Percentiles rank a stretch among this genome's conserved stretches.
phyloP scores from a whole-genome alignment of 129 eudicot genomes.

The Deinandra increscens region DNA sequence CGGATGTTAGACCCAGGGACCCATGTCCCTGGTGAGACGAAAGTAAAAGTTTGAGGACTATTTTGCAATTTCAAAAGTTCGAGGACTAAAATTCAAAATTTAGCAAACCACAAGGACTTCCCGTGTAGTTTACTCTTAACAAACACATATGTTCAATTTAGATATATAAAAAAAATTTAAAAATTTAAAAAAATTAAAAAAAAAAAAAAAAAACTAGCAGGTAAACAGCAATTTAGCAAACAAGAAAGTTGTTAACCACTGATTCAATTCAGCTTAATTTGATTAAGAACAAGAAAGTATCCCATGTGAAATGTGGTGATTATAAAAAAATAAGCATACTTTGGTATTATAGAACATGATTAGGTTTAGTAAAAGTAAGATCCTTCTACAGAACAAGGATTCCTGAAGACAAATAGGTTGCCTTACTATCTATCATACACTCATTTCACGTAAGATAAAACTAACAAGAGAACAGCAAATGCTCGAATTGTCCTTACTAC shows the following conservation, averaged over 20 bases:
- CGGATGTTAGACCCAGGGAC: too few relatives aligned
- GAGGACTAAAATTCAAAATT: too few relatives aligned
- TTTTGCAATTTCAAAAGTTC: too few relatives aligned
- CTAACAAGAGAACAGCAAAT: neutral
- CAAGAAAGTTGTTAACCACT: neutral
- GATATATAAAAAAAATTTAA: too few relatives aligned
- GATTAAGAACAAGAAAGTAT: neutral
- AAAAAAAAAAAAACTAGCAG: too few relatives aligned
- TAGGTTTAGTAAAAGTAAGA: neutral
- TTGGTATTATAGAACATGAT: too few relatives aligned
- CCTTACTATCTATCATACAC: neutral
- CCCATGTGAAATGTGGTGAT: neutral
- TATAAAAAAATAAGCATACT: neutral
- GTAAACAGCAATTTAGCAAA: neutral
- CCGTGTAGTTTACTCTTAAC: too few relatives aligned
- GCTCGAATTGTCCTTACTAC: constrained; percentile 7
- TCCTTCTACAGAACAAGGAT: neutral
- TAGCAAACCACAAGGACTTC: too few relatives aligned
- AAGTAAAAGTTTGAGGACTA: too few relatives aligned
- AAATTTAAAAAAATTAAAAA: too few relatives aligned
- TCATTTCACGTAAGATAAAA: neutral
- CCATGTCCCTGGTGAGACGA: too few relatives aligned
- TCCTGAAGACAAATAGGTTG: neutral
- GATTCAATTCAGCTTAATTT: neutral
- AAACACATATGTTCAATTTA: too few relatives aligned